A percentile compares a stretch with the other conserved stretches of the same genome.
Conservation (phyloP, 2,329 filamentous ascomycete genomes). For the Daldinia eschscholtzii region DNA sequence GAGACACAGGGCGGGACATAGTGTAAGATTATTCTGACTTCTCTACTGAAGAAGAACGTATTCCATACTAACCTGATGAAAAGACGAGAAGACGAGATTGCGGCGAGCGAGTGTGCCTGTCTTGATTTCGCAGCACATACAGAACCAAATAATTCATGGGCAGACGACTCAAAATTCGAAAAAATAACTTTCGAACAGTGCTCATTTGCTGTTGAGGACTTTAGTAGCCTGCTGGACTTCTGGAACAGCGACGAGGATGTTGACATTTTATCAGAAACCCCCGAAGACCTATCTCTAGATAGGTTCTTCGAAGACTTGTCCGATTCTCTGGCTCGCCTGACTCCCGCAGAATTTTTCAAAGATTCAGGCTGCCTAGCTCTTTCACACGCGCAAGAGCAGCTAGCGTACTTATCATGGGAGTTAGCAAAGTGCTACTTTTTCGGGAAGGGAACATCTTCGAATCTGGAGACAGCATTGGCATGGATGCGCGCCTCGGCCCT, state of each 20-base stretch:
- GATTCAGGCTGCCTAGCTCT: too few relatives aligned
- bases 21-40: background rate
- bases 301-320: background rate
- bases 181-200: background rate
- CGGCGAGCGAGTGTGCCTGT: too few relatives aligned
- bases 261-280: background rate
- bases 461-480: background rate
- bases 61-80: background rate
- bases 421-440: background rate
- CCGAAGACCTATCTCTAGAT: background rate
- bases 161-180: background rate
- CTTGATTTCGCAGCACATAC: too few relatives aligned
- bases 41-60: background rate
- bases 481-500: slow-evolving; percentile 9
- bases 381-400: too few relatives aligned
- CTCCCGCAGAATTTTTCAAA: too few relatives aligned
- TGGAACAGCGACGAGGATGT: background rate
- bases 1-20: background rate
- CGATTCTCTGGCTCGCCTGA: background rate
- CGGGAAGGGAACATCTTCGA: background rate
- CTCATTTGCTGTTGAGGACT: background rate
- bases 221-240: background rate
- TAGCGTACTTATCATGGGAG: background rate
- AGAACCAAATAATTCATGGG: background rate
- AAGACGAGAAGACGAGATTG: too few relatives aligned